These are phyloP conservation scores for Rhodotorula taiwanensis DNA, from an alignment of 768 basidiomycete species.

Conservation along the genomic window DNA sequence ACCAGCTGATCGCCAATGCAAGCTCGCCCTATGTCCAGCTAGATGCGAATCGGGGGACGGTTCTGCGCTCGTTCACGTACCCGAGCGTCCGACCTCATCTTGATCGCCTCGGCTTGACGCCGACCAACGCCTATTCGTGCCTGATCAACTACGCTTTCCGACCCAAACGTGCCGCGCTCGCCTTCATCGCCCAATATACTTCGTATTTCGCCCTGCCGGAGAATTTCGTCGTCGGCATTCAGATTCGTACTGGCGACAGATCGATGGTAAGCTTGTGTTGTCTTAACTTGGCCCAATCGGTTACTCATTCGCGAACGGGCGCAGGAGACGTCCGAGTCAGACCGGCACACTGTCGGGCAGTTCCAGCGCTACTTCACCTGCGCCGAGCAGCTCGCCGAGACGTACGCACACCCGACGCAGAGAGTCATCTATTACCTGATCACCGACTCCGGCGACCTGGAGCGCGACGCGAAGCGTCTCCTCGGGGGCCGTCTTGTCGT, in stretches of 20 bases:
- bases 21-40: slow-evolving; percentile 7
- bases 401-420: slow-evolving; percentile 11
- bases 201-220: slow-evolving; percentile 17
- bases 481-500: slow-evolving; percentile 16
- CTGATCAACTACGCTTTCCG: slow-evolving; percentile 30
- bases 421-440: slow-evolving; percentile 22
- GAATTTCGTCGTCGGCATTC: slow-evolving; percentile 15
- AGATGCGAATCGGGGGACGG: slow-evolving; percentile 22
- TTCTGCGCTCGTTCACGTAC: slow-evolving; percentile 22
- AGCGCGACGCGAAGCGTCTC: neutral
- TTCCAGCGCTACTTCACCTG: slow-evolving; percentile 21
- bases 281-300: neutral
- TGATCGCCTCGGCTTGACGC: slow-evolving; percentile 6
- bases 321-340: too few species aligned
- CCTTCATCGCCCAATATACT: slow-evolving; percentile 25
- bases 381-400: slow-evolving; percentile 8
- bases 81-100: neutral
- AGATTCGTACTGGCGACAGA: slow-evolving; percentile 22
- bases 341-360: slow-evolving; percentile 14
- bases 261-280: slow-evolving; percentile 18
- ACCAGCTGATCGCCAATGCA: too few species aligned
- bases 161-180: slow-evolving; percentile 13
- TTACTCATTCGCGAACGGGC: too few species aligned
- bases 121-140: slow-evolving; percentile 15
- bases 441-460: slow-evolving; percentile 19